Conservation (phyloP, 1,139 yeast genomes). For the Saccharomyces hybrid region DNA sequence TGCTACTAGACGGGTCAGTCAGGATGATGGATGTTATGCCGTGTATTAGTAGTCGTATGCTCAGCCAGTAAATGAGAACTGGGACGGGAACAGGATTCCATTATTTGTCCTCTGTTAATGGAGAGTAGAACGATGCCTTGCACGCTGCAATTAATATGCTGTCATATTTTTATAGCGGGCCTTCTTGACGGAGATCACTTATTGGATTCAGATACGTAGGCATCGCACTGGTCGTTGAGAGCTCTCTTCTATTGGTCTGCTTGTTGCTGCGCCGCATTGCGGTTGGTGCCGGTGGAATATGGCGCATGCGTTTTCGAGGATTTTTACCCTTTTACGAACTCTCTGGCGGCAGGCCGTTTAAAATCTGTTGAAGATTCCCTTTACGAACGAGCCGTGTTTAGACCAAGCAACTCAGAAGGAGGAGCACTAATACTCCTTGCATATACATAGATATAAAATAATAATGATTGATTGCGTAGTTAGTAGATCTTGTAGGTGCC, state of each 20-base stretch:
- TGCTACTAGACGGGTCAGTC: not conserved
- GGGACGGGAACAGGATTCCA: too few relatives aligned
- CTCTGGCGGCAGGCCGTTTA: not conserved
- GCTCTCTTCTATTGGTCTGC: too few relatives aligned
- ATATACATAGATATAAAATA: not conserved
- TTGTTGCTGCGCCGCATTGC: not conserved
- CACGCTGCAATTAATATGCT: not conserved
- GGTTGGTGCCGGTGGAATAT: not conserved
- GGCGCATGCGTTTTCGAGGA: not conserved
- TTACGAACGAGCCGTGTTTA: not conserved
- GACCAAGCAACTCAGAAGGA: not conserved
- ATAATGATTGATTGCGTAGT: not conserved
- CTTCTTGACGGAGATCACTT: too few relatives aligned
- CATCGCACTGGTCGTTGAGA: too few relatives aligned
- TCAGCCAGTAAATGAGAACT: too few relatives aligned
- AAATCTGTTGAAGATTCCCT: not conserved
- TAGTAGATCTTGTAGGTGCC: too few relatives aligned
- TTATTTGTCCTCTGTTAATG: too few relatives aligned
- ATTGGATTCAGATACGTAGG: too few relatives aligned
- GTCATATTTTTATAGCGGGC: too few relatives aligned
- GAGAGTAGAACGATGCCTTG: too few relatives aligned
- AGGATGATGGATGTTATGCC: too few relatives aligned
- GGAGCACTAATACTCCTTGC: not conserved
- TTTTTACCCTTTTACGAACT: not conserved
- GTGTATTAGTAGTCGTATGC: too few relatives aligned